A percentile compares a stretch with the other conserved stretches of the same genome.
Evolutionary conservation across 2,329 filamentous ascomycete species (phyloP).

Genomic region (Xylaria sp.): DNA sequence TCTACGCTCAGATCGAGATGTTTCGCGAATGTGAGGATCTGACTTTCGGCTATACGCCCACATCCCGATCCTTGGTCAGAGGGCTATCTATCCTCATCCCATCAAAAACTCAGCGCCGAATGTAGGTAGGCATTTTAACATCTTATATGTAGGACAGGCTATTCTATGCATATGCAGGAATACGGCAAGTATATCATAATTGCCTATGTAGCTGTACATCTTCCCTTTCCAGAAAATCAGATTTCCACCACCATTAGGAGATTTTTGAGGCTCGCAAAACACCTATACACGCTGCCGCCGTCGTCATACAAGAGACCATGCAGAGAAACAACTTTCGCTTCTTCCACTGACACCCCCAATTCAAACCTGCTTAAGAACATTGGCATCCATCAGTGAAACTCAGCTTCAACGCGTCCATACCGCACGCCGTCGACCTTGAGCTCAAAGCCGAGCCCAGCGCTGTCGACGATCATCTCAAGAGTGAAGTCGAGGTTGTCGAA

Average conservation of each 20-base stretch:
- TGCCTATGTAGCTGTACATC: conserved; percentile 4
- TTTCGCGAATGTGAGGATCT: background rate
- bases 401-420: conserved; percentile 81
- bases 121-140: background rate
- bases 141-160: background rate
- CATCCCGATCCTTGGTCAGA: background rate
- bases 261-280: conserved; percentile 2
- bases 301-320: background rate
- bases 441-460: conserved; percentile 80
- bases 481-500: conserved; percentile 87
- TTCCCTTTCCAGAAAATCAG: background rate
- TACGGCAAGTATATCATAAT: conserved; percentile 1
- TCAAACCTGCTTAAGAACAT: background rate
- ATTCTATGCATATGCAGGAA: conserved; percentile 13
- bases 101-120: background rate
- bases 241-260: background rate
- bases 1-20: background rate
- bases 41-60: background rate
- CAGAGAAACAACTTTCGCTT: background rate
- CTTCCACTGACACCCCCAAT: background rate
- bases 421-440: conserved; percentile 81
- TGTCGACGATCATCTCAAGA: conserved; percentile 84
- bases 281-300: background rate
- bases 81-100: background rate
- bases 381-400: conserved; percentile 70